Evolutionary conservation across 139 green algal genomes (phyloP), one percentile per base, ranked within the genome.

Genomic region (Chlorella ohadii): DNA sequence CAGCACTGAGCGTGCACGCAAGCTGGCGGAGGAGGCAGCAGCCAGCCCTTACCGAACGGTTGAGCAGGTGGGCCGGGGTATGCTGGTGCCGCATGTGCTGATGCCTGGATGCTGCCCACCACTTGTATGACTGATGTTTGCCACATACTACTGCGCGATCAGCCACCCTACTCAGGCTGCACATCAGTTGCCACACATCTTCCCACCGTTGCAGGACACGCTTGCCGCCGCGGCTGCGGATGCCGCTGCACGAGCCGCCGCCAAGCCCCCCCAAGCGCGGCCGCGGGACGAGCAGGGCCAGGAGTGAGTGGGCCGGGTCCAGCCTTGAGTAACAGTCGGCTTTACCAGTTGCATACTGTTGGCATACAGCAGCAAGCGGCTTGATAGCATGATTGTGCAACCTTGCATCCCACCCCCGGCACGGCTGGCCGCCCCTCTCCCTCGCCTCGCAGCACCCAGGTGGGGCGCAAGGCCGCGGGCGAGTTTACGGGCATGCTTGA

Each of bases 391-490:
- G 34, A 27, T 77, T 25, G 4, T n/a, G 9, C 2, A 31, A 65
- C 4, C 36, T 11, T 36, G 51, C 71, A 59, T 57, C 16, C 33
- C 20, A 2, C 9, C 22, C 34, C 19, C 23, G 34, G 68, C 22
- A 28, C 2, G 27, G 23, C 3, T n/a, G 41, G n/a, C 51, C 51
- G 51, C 51, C 44, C 44, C 44, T 55, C 44, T 59, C 12, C 51
- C 51, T 20, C 39, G 47, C 39, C 33, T 15, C 55, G 79, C 79
- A 79, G 78, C 39, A 73, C 78, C 34, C 77, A 83, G 31, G 68
- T 83, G 28, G 83, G 83, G 41, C 68, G 78, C 68, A 87, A 87
- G 44, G 73, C 75, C 4, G 41, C 59, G 13, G 83, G 83, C 41
- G 72, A 64, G 27, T 87, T 78, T n/a, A 6, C 4, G 3, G 3